These are phyloP conservation scores for Firmiana major DNA, from an alignment of 345 rosid genomes.

Conservation along the genomic window DNA sequence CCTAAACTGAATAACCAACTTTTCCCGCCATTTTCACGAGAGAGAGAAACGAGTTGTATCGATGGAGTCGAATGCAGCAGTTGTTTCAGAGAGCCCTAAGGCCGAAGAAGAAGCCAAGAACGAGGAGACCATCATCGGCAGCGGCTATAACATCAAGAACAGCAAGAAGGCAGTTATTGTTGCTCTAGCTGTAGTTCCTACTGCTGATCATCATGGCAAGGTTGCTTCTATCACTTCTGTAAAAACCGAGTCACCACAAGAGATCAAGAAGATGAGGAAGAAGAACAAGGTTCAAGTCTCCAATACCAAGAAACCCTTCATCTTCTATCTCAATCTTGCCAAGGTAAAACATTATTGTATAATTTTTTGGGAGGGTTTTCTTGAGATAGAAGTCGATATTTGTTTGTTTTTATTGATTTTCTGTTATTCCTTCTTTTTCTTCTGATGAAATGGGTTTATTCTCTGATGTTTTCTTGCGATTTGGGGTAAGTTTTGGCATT, in stretches of 20 bases:
- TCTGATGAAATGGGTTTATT: neutral
- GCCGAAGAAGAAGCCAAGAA: slow-evolving; percentile 10
- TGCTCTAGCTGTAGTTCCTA: neutral
- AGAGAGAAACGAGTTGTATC: slow-evolving; percentile 2
- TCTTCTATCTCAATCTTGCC: slow-evolving; percentile 39
- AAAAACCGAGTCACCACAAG: neutral
- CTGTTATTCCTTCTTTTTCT: neutral
- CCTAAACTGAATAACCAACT: slow-evolving; percentile 1
- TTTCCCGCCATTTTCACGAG: slow-evolving; percentile 11
- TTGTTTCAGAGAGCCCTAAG: slow-evolving; percentile 3
- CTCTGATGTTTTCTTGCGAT: neutral
- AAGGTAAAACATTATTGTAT: slow-evolving; percentile 16
- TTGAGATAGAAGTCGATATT: neutral
- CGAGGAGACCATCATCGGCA: neutral
- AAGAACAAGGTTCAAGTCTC: slow-evolving; percentile 24
- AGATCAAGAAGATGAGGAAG: neutral
- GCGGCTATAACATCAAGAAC: neutral
- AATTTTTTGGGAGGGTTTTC: neutral
- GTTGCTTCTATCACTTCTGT: neutral
- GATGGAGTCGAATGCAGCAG: slow-evolving; percentile 22
- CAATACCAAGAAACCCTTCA: slow-evolving; percentile 35
- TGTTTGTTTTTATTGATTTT: neutral
- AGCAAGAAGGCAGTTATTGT: neutral
- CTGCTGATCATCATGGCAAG: neutral
- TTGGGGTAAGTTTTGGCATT: neutral